Evolutionary conservation across 805 yeast genomes (phyloP).

Genomic region (Wickerhamomyces chaumierensis): DNA sequence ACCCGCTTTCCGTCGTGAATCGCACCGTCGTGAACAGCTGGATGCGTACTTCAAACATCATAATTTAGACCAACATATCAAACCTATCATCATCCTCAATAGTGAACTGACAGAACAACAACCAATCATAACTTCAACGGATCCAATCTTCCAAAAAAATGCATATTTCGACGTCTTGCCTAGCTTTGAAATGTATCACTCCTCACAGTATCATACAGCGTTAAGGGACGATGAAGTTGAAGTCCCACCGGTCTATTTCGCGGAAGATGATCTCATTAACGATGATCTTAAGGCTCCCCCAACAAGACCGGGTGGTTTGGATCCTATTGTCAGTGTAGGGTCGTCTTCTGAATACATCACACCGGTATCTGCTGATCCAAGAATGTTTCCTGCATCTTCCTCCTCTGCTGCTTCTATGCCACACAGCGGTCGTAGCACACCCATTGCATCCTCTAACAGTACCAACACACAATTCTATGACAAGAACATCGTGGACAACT

Average conservation of each 20-base stretch:
- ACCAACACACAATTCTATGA: no score
- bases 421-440: no score
- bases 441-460: no score
- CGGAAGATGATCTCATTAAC: no score
- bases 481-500: conserved; percentile 36
- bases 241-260: no score
- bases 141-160: not conserved
- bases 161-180: conserved; percentile 43
- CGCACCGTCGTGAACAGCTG: conserved; percentile 3
- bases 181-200: conserved; percentile 58
- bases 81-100: not conserved
- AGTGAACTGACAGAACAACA: not conserved
- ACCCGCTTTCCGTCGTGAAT: conserved; percentile 6
- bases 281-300: no score
- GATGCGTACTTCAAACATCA: conserved; percentile 3
- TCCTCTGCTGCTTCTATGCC: no score
- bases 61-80: not conserved
- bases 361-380: no score
- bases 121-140: not conserved
- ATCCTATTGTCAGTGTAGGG: no score
- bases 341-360: no score
- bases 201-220: conserved; percentile 28
- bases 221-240: no score
- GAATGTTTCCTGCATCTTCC: not conserved
- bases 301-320: no score